Evolutionary conservation across 768 basidiomycete species (phyloP), one percentile per base, ranked within the genome.

Genomic region (Collybia sp.): DNA sequence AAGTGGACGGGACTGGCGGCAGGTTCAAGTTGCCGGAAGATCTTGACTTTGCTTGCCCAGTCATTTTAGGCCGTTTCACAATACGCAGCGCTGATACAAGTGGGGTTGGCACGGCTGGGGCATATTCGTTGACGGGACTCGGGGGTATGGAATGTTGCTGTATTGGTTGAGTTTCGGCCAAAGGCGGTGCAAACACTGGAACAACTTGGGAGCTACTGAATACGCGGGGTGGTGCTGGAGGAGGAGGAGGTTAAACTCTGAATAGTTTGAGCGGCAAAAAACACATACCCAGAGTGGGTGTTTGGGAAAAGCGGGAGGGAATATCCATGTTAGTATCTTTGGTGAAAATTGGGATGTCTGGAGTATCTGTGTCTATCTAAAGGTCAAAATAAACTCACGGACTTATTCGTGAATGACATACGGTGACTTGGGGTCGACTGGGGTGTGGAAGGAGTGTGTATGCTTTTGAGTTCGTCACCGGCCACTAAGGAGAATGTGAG

Each of bases 41-140:
- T 35, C 48, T 50, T 3, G 50, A 43, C 30, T 54, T 57, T 37
- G 50, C 49, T 44, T 59, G 54, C 32, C 40, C 52, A 18, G 43
- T 31, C 36, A 43, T 40, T 40, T 59, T 61, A 15, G 55, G 52
- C 39, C 74, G 64, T 51, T 78, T 79, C 19, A 78, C 67, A n/a
- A 78, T 75, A 30, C 66, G 70, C 33, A 77, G 57, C 37, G 70
- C 77, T 40, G 70, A 69, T 17, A 76, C 60, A 1, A 68, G 64
- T 34, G 61, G 62, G 5, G 70, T 71, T 35, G 62, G 68, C 33
- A 52, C 49, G 30, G 54, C 43, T 19, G 48, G 43, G 43, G 45
- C 48, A 39, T 53, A 36, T 44, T 53, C 18, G 12, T 13, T 35
- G 40, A 20, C 39, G 35, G 45, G 52, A 30, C 31, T 48, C 32